Evolutionary conservation across 352 stramenopile genomes (phyloP).

Genomic region (Phytopythium helicoides): DNA sequence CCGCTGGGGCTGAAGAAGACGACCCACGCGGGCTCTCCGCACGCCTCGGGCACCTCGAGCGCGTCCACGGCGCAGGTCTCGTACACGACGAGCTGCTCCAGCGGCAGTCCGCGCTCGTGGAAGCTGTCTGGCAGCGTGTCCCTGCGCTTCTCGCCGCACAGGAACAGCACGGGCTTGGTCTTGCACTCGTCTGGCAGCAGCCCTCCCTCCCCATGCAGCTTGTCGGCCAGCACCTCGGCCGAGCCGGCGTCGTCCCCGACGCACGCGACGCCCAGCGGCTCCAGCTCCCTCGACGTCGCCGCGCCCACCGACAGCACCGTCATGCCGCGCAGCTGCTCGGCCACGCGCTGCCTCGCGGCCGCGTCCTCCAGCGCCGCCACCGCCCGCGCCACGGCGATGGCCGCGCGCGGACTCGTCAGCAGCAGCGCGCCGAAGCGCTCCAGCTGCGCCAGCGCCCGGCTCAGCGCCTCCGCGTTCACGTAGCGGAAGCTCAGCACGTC

Average conservation of each 20-base stretch:
- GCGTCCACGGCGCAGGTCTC: conserved; percentile 43
- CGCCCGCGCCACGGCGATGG: conserved; percentile 43
- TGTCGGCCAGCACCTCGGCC: conserved; percentile 50
- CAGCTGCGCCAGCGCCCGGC: conserved; percentile 38
- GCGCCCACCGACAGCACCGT: conserved; percentile 64
- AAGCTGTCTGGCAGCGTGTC: conserved; percentile 70
- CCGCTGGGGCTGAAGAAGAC: conserved; percentile 84
- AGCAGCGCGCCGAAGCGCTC: conserved; percentile 55
- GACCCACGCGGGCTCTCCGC: conserved; percentile 51
- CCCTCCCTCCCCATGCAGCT: conserved; percentile 37
- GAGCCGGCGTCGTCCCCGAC: conserved; percentile 70
- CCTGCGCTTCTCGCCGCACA: conserved; percentile 72
- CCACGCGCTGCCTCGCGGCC: conserved; percentile 11
- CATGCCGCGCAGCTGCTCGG: conserved; percentile 26
- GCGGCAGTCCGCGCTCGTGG: conserved; percentile 24
- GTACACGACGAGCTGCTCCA: conserved; percentile 74
- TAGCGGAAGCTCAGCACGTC: conserved; percentile 74
- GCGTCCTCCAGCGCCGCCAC: conserved; percentile 24
- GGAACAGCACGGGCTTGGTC: conserved; percentile 63
- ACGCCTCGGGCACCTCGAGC: conserved; percentile 37
- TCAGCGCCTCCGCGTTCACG: conserved; percentile 41
- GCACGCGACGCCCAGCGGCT: conserved; percentile 48
- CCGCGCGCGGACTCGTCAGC: conserved; percentile 73
- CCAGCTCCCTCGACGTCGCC: conserved; percentile 61
- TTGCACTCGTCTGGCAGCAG: conserved; percentile 27